These are phyloP conservation scores for Seiridium unicorne DNA, from an alignment of 2,329 filamentous ascomycete species.

Conservation along the genomic window DNA sequence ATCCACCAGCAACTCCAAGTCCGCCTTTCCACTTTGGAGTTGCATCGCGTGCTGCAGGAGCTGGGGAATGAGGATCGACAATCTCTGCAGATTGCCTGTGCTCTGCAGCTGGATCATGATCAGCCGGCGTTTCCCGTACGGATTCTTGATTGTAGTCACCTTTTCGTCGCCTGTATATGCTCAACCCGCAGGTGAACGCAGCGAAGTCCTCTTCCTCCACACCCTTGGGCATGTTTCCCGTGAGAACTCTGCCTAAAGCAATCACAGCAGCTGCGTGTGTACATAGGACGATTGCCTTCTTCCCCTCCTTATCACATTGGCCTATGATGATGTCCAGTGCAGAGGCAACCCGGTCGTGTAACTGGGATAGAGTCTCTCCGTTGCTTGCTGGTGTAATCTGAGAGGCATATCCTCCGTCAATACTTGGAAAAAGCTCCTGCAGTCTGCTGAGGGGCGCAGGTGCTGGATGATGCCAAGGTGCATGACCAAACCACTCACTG, in stretches of 20 bases:
- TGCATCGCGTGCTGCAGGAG: constrained; percentile 26
- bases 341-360: constrained; percentile 77
- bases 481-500: constrained; percentile 89
- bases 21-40: constrained; percentile 50
- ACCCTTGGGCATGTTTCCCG: constrained; percentile 72
- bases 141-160: neutral
- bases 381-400: constrained; percentile 66
- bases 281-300: constrained; percentile 73
- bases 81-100: constrained; percentile 13
- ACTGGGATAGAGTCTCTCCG: constrained; percentile 76
- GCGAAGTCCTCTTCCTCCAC: constrained; percentile 75
- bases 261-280: constrained; percentile 91
- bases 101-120: constrained; percentile 21
- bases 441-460: constrained; percentile 67
- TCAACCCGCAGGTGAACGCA: constrained; percentile 81
- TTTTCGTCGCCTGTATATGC: constrained; percentile 50
- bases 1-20: constrained; percentile 69
- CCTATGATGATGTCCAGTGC: constrained; percentile 69
- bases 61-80: constrained; percentile 19
- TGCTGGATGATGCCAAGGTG: constrained; percentile 80
- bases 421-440: constrained; percentile 64
- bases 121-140: neutral
- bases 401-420: constrained; percentile 57
- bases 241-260: constrained; percentile 78
- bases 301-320: constrained; percentile 68